phyloP scores from a whole-genome alignment of 2,329 filamentous ascomycete genomes.

The Metarhizium brunneum region DNA sequence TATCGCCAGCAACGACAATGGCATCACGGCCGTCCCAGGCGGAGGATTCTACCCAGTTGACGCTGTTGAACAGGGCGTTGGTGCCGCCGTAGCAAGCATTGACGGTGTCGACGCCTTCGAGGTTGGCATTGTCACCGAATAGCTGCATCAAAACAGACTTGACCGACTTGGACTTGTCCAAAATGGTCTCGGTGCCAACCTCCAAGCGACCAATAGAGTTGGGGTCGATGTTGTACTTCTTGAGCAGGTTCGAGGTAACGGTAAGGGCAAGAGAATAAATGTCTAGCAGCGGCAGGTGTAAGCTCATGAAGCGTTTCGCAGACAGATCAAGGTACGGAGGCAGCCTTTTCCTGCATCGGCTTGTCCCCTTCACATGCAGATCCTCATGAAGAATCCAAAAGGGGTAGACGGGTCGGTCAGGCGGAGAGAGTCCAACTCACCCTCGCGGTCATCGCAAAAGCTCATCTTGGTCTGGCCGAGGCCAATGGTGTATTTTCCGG shows the following conservation, averaged over 20 bases:
- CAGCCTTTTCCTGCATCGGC: not conserved
- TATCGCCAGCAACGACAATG: conserved; percentile 72
- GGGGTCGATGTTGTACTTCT: conserved; percentile 75
- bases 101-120: conserved; percentile 74
- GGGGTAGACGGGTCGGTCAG: conserved; percentile 2
- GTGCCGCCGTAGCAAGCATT: conserved; percentile 85
- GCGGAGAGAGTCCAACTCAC: conserved; percentile 35
- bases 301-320: not conserved
- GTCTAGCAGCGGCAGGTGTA: conserved; percentile 38
- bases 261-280: conserved; percentile 83
- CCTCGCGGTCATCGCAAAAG: conserved; percentile 85
- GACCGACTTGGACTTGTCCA: conserved; percentile 88
- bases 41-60: conserved; percentile 83
- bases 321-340: not conserved
- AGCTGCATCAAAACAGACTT: conserved; percentile 85
- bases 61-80: conserved; percentile 72
- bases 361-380: not conserved
- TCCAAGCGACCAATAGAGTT: conserved; percentile 72
- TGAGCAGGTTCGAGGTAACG: conserved; percentile 65
- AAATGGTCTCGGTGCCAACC: conserved; percentile 76
- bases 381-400: not conserved
- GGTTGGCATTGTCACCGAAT: conserved; percentile 73
- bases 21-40: conserved; percentile 78
- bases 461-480: conserved; percentile 87
- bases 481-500: conserved; percentile 85